phyloP scores from a whole-genome alignment of 164 flowering plant genomes.

The Magnolia changhungtana region DNA sequence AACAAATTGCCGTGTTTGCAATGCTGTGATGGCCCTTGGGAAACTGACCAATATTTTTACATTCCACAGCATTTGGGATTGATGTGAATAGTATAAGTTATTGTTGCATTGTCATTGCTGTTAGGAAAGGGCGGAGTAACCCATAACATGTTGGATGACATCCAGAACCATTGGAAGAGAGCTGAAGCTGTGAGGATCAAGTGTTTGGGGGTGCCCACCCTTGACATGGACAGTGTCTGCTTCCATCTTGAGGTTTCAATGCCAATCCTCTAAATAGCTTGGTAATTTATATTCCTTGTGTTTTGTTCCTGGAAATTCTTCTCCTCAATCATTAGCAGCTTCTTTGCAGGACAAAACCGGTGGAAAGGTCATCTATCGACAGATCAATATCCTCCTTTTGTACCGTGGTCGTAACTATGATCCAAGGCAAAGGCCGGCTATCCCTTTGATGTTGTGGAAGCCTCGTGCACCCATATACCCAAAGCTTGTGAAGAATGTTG shows the following conservation, averaged over 20 bases:
- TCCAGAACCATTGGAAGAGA: slow-evolving; percentile 93
- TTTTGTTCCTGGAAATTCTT: not conserved
- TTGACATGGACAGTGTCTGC: slow-evolving; percentile 92
- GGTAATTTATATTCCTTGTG: not conserved
- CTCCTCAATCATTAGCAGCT: slow-evolving; percentile 26
- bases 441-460: slow-evolving; percentile 92
- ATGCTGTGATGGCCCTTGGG: too few relatives aligned
- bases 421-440: slow-evolving; percentile 58
- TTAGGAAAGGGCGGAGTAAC: slow-evolving; percentile 86
- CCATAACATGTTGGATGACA: slow-evolving; percentile 89
- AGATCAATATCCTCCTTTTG: slow-evolving; percentile 67
- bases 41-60: not conserved
- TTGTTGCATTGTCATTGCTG: slow-evolving; percentile 3
- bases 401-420: slow-evolving; percentile 88
- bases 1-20: too few relatives aligned
- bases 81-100: not conserved
- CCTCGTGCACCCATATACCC: slow-evolving; percentile 86
- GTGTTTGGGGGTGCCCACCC: slow-evolving; percentile 92
- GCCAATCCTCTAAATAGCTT: not conserved
- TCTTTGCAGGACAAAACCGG: slow-evolving; percentile 81
- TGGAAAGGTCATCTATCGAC: slow-evolving; percentile 69
- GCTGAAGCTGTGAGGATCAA: slow-evolving; percentile 98
- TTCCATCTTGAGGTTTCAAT: slow-evolving; percentile 76
- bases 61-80: not conserved
- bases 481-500: slow-evolving; percentile 78